Evolutionary conservation across 441 rosid genomes (phyloP), one percentile per base, ranked within the genome.

Genomic region (Melastoma candidum): DNA sequence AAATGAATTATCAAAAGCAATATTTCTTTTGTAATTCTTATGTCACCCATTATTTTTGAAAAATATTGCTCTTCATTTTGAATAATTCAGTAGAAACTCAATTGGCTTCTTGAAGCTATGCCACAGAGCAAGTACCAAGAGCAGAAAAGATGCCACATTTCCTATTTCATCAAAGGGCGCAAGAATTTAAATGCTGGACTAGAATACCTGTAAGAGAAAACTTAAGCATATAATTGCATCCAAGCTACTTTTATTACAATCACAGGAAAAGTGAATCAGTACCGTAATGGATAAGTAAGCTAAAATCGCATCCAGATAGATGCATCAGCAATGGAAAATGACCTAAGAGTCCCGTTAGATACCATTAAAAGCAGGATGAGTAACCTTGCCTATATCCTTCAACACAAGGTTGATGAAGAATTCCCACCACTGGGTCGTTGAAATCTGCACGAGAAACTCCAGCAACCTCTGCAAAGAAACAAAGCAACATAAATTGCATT

Each of bases 331-430:
- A 2, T 45, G 51, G 39, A 53, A 8, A 53, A 47, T 47, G 46
- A 45, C 29, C 36, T 56, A 46, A 54, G 45, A 65, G 56, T 44
- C 47, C 25, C 11, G 10, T 14, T 46, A 25, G 22, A 12, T 26
- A 46, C 41, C 41, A 32, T 32, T 32, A 32, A 6, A 32, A 32
- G 41, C 22, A 32, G 41, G 8, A 32, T 32, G 41, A 32, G 41
- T 32, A 32, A 32, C 63, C 73, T 67, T 67, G 68, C 93, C 88
- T 82, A 73, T 74, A 74, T 64, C 78, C 77, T 0, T 67, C 68
- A 58, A 77, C 72, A 58, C 61, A 59, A 22, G 85, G 84, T 58
- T 79, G 88, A 11, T 85, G 81, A 60, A 84, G 81, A 71, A 84
- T 62, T 66, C 86, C 86, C 55, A 76, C 84, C 48, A 84, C 58